Conservation (phyloP, 1,139 yeast genomes). For the Candida labiduridarum region DNA sequence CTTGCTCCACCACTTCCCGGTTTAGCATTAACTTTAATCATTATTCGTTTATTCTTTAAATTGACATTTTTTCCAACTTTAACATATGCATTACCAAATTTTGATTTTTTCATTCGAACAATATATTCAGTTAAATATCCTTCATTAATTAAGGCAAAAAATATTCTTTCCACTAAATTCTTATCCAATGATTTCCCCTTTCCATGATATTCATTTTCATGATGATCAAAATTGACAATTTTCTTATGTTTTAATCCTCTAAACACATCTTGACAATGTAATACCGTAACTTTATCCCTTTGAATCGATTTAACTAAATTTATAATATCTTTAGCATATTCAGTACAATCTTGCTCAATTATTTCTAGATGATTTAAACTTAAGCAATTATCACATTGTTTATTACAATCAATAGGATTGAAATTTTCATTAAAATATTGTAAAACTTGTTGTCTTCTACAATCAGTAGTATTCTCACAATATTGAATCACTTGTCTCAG, state of each 20-base stretch:
- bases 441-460: slow-evolving; percentile 85
- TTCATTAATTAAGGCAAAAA: slow-evolving; percentile 72
- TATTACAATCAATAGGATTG: slow-evolving; percentile 63
- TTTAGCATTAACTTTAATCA: slow-evolving; percentile 28
- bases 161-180: slow-evolving; percentile 76
- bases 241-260: slow-evolving; percentile 72
- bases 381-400: slow-evolving; percentile 85
- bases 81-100: slow-evolving; percentile 80
- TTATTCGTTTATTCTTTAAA: slow-evolving; percentile 45
- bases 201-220: slow-evolving; percentile 64
- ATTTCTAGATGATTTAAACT: slow-evolving; percentile 45
- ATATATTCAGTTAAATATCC: slow-evolving; percentile 74
- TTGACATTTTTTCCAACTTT: slow-evolving; percentile 57
- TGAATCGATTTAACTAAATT: slow-evolving; percentile 60
- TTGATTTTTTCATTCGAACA: slow-evolving; percentile 55
- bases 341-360: slow-evolving; percentile 70
- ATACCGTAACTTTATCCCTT: slow-evolving; percentile 65
- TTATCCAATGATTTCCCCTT: slow-evolving; percentile 63
- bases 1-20: not conserved
- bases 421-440: slow-evolving; percentile 88
- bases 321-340: slow-evolving; percentile 60
- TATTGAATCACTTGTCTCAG: slow-evolving; percentile 85
- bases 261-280: slow-evolving; percentile 82
- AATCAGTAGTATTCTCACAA: slow-evolving; percentile 89
- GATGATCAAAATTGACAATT: slow-evolving; percentile 65